phyloP scores from a whole-genome alignment of 208 protist genomes.

The Trypanosoma mega region DNA sequence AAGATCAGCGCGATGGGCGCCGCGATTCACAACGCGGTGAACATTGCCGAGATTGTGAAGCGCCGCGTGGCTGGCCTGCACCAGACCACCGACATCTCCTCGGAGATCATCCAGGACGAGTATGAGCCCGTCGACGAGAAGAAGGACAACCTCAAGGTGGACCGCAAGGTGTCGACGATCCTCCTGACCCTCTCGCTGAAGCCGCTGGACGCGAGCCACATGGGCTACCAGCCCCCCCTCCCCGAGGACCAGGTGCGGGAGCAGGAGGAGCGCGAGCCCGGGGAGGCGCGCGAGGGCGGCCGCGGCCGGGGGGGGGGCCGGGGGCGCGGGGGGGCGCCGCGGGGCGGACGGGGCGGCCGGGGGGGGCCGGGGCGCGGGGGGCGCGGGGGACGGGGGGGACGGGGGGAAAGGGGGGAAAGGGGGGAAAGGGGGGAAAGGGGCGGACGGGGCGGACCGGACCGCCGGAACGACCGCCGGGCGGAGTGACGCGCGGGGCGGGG shows the following conservation, averaged over 20 bases:
- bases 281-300: conserved; percentile 8
- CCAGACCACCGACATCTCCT: conserved; percentile 88
- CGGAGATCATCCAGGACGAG: conserved; percentile 82
- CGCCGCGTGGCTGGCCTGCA: conserved; percentile 88
- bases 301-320: conserved; percentile 35
- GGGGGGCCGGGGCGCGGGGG: conserved; percentile 14
- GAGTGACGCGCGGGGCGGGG: too few species aligned
- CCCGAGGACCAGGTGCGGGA: conserved; percentile 85
- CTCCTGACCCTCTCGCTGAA: conserved; percentile 89
- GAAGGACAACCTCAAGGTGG: conserved; percentile 69
- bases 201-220: conserved; percentile 75
- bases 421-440: not conserved
- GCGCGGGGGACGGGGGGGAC: not conserved
- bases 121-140: conserved; percentile 83
- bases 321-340: conserved; percentile 27
- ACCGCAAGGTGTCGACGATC: conserved; percentile 88
- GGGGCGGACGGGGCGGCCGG: conserved; percentile 35
- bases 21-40: conserved; percentile 90
- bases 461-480: too few species aligned
- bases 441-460: too few species aligned
- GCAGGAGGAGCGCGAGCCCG: conserved; percentile 50
- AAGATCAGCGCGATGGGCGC: conserved; percentile 90
- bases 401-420: not conserved
- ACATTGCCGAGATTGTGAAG: conserved; percentile 93
- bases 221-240: conserved; percentile 91